Percentiles rank a stretch among this genome's conserved stretches.
Conservation (phyloP, 2,329 filamentous ascomycete species). For the Aspergillus ibericus region DNA sequence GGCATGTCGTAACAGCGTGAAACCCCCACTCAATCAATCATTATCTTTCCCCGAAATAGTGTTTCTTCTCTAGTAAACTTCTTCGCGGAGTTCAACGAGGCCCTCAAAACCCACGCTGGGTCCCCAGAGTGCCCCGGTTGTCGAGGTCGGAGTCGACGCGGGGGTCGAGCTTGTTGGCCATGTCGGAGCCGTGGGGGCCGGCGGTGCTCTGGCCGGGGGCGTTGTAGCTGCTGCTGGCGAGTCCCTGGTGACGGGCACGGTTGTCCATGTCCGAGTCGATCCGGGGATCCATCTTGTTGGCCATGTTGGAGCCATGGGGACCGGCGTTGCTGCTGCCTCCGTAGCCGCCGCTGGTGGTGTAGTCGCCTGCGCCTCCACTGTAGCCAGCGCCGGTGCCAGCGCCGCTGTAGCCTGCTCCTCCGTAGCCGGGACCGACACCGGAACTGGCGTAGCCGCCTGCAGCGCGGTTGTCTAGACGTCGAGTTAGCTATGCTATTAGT, state of each 20-base stretch:
- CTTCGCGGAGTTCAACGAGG: not conserved
- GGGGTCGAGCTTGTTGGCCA: slow-evolving; percentile 56
- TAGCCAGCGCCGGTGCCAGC: slow-evolving; percentile 14
- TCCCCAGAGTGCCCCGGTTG: slow-evolving; percentile 2
- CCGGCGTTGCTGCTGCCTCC: slow-evolving; percentile 29
- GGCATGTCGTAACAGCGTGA: not conserved
- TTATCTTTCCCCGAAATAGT: too few species aligned
- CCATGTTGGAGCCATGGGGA: slow-evolving; percentile 35
- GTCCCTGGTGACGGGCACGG: slow-evolving; percentile 13
- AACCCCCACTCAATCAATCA: too few species aligned
- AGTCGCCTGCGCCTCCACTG: not conserved
- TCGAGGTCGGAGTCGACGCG: slow-evolving; percentile 52
- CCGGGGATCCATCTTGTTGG: slow-evolving; percentile 32
- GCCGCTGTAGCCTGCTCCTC: slow-evolving; percentile 6
- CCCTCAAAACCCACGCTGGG: slow-evolving; percentile 8
- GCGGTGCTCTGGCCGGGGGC: slow-evolving; percentile 8
- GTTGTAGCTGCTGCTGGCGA: slow-evolving; percentile 14
- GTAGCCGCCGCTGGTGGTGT: slow-evolving; percentile 20
- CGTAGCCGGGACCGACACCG: slow-evolving; percentile 2
- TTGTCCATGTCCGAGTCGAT: slow-evolving; percentile 41
- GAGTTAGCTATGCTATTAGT: not conserved
- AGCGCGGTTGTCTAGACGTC: slow-evolving; percentile 11
- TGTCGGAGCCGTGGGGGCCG: slow-evolving; percentile 48
- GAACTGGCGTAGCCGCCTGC: not conserved
- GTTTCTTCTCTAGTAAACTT: not conserved